Base-by-base conservation (phyloP, 768 basidiomycete species). In the Boletus reticuloceps region DNA sequence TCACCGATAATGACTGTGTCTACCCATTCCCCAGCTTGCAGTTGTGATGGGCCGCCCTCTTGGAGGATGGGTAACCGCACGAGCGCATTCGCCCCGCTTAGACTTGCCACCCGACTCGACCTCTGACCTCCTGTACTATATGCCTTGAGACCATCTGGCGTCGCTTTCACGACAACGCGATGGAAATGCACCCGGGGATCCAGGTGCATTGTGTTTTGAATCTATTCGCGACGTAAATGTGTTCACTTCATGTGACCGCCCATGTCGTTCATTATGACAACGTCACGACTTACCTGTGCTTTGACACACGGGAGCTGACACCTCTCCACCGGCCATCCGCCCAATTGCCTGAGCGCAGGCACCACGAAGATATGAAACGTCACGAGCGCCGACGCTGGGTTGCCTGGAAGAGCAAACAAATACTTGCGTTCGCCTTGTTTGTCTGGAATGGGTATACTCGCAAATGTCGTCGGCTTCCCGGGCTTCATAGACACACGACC, bases 401-500 rank as follows among this genome's bases (percentile, higher is more conserved):
- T 94, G 1, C 93, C 93, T 0, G 93, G 93, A 2, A 96, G 79
- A 1, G 90, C 91, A 64, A 96, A 95, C 12, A 91, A 64, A 6
- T 85, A 84, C 61, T 87, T 91, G 31, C 68, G 64, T 7, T 59
- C 69, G n/a, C 66, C 64, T 19, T 58, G 55, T 11, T 66, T 64
- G 29, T 67, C 64, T 5, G 68, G 61, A 9, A 72, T 64, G 0
- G 88, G 86, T 25, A 94, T 77, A 13, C 83, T 88, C 1, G 92
- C 93, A 58, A 95, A 94, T 6, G 92, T 93, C 3, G 93, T 96
- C 5, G 93, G 92, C 65, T 94, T 94, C 8, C 91, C 93, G 1
- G 85, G 85, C 63, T 91, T 91, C 64, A 93, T 82, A 22, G 82
- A 82, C 48, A 94, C 89, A 9, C 92, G 80, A 2, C 93, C 93